Evolutionary conservation across 2,329 filamentous ascomycete genomes (phyloP).

Genomic region (Fusarium austroafricanum): DNA sequence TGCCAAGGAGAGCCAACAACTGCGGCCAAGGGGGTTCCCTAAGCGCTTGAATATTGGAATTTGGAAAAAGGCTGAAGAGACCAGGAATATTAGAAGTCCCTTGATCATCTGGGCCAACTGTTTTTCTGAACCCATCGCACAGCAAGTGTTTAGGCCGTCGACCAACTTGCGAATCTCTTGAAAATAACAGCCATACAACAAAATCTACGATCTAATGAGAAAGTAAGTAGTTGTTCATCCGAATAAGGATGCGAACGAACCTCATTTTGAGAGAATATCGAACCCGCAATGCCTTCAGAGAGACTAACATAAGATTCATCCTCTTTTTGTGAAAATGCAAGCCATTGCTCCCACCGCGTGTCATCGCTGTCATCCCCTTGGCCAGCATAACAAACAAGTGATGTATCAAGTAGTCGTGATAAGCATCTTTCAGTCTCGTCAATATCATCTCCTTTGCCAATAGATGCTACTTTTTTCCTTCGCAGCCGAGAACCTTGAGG

Average conservation of each 20-base stretch:
- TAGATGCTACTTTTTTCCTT: conserved; percentile 64
- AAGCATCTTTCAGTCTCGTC: conserved; percentile 58
- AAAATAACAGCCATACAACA: conserved; percentile 81
- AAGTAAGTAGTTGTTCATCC: conserved; percentile 21
- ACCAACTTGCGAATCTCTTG: conserved; percentile 59
- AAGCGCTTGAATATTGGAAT: conserved; percentile 75
- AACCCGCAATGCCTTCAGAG: conserved; percentile 58
- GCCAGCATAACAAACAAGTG: conserved; percentile 69
- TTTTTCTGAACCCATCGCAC: conserved; percentile 81
- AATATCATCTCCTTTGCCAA: conserved; percentile 52
- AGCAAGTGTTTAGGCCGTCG: conserved; percentile 77
- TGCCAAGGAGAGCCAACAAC: conserved; percentile 78
- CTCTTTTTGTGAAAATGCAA: conserved; percentile 70
- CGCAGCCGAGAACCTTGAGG: conserved; percentile 73
- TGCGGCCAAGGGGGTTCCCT: conserved; percentile 80
- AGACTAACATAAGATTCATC: conserved; percentile 69
- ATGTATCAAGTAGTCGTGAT: conserved; percentile 72
- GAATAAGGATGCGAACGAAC: conserved; percentile 53
- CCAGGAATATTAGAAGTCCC: conserved; percentile 68
- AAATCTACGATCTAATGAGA: conserved; percentile 77
- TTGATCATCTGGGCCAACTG: conserved; percentile 48
- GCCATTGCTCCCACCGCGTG: conserved; percentile 66
- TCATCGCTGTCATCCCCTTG: conserved; percentile 47
- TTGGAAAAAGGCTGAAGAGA: conserved; percentile 71
- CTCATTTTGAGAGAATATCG: conserved; percentile 70